Percentiles rank a stretch among this genome's conserved stretches.
These are phyloP conservation scores for Filosporella fistucella DNA, from an alignment of 495 filamentous ascomycete species.

Conservation along the genomic window DNA sequence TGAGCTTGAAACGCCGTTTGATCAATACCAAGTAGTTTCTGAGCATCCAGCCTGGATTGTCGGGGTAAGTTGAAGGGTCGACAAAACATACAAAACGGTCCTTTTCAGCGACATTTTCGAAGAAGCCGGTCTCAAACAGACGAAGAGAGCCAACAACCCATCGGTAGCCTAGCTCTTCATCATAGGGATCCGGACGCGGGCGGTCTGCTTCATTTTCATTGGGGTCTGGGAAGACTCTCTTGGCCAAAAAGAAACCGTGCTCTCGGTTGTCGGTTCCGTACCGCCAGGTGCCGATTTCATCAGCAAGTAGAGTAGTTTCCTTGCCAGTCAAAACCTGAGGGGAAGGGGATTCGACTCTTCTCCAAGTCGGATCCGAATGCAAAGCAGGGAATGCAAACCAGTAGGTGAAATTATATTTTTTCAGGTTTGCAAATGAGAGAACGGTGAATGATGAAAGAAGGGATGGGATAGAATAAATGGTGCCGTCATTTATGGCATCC, in stretches of 20 bases:
- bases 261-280: constrained; percentile 74
- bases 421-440: constrained; percentile 92
- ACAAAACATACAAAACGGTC: constrained; percentile 83
- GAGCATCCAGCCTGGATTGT: constrained; percentile 87
- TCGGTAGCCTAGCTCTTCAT: constrained; percentile 47
- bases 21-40: constrained; percentile 84
- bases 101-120: constrained; percentile 57
- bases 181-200: constrained; percentile 35
- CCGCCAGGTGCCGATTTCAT: constrained; percentile 80
- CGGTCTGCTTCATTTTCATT: constrained; percentile 23
- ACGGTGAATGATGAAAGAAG: constrained; percentile 82
- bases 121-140: constrained; percentile 84
- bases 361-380: constrained; percentile 83
- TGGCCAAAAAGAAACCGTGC: constrained; percentile 91
- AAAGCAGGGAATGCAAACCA: constrained; percentile 94
- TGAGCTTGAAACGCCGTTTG: constrained; percentile 73
- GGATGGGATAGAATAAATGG: constrained; percentile 90
- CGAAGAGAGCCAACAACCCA: constrained; percentile 76
- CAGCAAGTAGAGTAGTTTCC: constrained; percentile 72
- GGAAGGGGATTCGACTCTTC: constrained; percentile 31
- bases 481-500: constrained; percentile 95
- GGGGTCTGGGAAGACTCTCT: constrained; percentile 40
- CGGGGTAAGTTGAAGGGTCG: constrained; percentile 84
- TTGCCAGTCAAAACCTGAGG: constrained; percentile 49
- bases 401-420: constrained; percentile 92